Conservation (phyloP, 495 filamentous ascomycete species). For the Haplographium delicatum region DNA sequence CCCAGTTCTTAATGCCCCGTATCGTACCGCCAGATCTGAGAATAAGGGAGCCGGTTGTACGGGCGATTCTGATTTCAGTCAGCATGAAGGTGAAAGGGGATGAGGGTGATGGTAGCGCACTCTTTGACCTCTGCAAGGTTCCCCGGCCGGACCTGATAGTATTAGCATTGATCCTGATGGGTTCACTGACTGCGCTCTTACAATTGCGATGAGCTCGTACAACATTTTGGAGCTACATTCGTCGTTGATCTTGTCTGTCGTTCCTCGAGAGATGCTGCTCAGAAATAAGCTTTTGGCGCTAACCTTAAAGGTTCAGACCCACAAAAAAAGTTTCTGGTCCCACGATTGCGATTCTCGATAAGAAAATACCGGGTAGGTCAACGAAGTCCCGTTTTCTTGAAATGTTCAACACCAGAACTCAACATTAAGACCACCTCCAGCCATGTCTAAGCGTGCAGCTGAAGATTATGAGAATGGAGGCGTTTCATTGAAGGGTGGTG, state of each 20-base stretch:
- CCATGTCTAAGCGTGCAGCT: slow-evolving; percentile 67
- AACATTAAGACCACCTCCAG: slow-evolving; percentile 15
- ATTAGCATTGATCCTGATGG: slow-evolving; percentile 9
- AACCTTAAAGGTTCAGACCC: neutral
- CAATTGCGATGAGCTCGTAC: slow-evolving; percentile 95
- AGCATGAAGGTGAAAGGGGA: slow-evolving; percentile 9
- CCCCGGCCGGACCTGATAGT: slow-evolving; percentile 75
- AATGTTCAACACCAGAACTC: neutral
- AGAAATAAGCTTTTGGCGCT: neutral
- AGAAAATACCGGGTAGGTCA: neutral
- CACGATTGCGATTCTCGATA: neutral
- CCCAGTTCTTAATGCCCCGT: slow-evolving; percentile 92
- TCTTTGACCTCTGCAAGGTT: slow-evolving; percentile 90
- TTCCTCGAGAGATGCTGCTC: neutral
- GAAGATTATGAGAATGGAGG: slow-evolving; percentile 49
- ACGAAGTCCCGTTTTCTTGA: neutral
- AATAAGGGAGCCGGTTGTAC: slow-evolving; percentile 75
- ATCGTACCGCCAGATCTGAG: slow-evolving; percentile 84
- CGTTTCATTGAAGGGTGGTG: slow-evolving; percentile 62
- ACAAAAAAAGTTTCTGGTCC: slow-evolving; percentile 1
- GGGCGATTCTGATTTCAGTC: slow-evolving; percentile 63
- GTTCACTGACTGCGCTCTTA: slow-evolving; percentile 43
- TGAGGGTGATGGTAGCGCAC: slow-evolving; percentile 42
- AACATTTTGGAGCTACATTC: slow-evolving; percentile 55
- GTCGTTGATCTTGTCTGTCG: neutral